Evolutionary conservation across 2,329 filamentous ascomycete genomes (phyloP), one percentile per base, ranked within the genome.

Genomic region (Cyclaneusma minus): DNA sequence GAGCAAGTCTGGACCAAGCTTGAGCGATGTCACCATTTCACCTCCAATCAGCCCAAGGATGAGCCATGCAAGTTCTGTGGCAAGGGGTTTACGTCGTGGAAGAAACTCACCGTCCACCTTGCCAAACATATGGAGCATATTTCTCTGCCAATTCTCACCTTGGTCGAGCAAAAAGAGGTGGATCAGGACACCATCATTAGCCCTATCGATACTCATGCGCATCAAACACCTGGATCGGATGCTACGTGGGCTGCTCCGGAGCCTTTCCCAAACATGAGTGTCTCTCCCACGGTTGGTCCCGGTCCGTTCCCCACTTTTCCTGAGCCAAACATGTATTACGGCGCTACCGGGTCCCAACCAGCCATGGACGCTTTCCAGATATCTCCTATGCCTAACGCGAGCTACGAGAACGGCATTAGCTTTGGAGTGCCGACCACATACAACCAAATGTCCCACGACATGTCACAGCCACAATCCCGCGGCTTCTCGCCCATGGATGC

Each of bases 91-190:
- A 70, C 67, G 17, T 81, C 71, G 20, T 93, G 83, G 83, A 93
- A 92, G 62, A 91, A 91, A 54, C 57, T 93, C 33, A 91, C 81
- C 1, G 82, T 89, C n/a, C 85, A 93, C 51, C 54, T 93, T 46
- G 83, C 83, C 25, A 87, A 87, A 50, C 85, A 94, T 48, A 89
- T 94, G 83, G 83, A 93, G 50, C 73, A 83, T 37, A 79, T 93
- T 44, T 81, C 80, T 41, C 66, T 93, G 44, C 84, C 85, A 0
- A 68, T 93, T 16, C 58, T 92, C 29, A 55, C 58, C 10, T 56
- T 75, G 3, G 68, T 74, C 3, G 58, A 58, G 16, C 49, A 52
- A 20, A 59, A 52, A 33, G 55, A 60, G 24, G 51, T 75, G 11
- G 57, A 64, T 13, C 58, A 60, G 6, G 68, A 78, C 38, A 76